These are phyloP conservation scores for Ophiostoma himal-ulmi DNA, from an alignment of 2,329 filamentous ascomycete species.

Conservation along the genomic window DNA sequence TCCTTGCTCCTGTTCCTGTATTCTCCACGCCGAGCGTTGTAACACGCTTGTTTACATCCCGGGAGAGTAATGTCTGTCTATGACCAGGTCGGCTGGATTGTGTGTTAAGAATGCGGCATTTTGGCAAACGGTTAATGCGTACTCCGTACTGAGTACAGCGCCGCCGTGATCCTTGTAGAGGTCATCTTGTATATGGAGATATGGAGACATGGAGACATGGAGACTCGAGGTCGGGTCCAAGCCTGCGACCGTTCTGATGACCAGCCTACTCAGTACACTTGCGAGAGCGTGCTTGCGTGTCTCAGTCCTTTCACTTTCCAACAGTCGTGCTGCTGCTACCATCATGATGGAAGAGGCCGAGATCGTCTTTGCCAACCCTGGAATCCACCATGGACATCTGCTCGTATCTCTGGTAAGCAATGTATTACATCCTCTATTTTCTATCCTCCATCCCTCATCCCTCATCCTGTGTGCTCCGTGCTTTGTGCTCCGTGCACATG, in stretches of 20 bases:
- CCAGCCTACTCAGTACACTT: background rate
- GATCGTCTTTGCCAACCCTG: background rate
- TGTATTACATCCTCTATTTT: background rate
- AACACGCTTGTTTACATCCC: conserved; percentile 2
- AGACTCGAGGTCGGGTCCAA: background rate
- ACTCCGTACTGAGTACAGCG: background rate
- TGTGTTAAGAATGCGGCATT: background rate
- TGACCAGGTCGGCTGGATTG: background rate
- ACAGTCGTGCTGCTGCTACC: background rate
- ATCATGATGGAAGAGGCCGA: background rate
- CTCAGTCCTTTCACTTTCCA: background rate
- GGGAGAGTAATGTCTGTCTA: background rate
- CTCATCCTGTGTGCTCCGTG: conserved; percentile 2
- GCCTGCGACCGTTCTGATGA: background rate
- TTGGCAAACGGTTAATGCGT: background rate
- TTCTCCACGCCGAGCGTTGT: background rate
- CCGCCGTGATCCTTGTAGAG: background rate
- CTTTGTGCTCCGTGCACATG: conserved; percentile 13
- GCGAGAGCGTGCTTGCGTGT: background rate
- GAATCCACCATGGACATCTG: background rate
- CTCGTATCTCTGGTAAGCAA: background rate
- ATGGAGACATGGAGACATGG: background rate
- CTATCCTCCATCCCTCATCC: background rate
- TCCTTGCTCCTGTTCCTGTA: no score
- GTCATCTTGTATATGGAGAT: background rate